Evolutionary conservation across 2,329 filamentous ascomycete species (phyloP).

Genomic region (Cordyceps cicadae): DNA sequence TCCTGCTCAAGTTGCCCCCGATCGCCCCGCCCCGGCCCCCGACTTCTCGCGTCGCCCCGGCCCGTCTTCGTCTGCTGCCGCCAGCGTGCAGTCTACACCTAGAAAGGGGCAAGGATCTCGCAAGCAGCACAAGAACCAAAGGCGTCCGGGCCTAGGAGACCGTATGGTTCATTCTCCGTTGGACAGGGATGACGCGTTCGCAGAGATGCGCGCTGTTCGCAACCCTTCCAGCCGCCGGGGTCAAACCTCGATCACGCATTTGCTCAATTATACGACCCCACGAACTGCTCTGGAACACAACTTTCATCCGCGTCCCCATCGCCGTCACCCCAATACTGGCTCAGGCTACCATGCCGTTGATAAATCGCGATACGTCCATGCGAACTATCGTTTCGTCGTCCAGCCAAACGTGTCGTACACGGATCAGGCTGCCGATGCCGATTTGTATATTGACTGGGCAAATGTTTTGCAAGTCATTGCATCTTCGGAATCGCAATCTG

Average conservation of each 20-base stretch:
- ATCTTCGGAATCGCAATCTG: constrained; percentile 77
- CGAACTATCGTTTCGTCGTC: constrained; percentile 96
- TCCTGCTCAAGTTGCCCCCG: constrained; percentile 31
- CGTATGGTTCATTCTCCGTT: constrained; percentile 29
- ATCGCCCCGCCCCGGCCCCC: constrained; percentile 38
- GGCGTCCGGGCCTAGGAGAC: constrained; percentile 49
- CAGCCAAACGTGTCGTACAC: constrained; percentile 72
- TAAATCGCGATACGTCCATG: constrained; percentile 84
- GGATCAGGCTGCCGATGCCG: constrained; percentile 74
- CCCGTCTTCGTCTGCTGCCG: constrained; percentile 25
- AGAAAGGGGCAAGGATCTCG: constrained; percentile 69
- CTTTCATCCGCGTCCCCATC: constrained; percentile 47
- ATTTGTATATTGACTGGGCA: constrained; percentile 84
- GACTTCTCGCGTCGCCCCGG: constrained; percentile 42
- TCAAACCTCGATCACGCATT: constrained; percentile 92
- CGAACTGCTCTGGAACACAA: constrained; percentile 56
- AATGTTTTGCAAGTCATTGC: constrained; percentile 86
- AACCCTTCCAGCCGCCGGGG: constrained; percentile 67
- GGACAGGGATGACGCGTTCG: constrained; percentile 80
- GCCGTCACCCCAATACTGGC: constrained; percentile 73
- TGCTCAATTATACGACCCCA: constrained; percentile 84
- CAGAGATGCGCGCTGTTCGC: constrained; percentile 58
- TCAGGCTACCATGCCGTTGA: constrained; percentile 86
- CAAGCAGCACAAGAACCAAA: constrained; percentile 78
- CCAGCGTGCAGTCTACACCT: constrained; percentile 35